phyloP scores from a whole-genome alignment of 2,329 filamentous ascomycete species.

The Ustilaginoidea virens region DNA sequence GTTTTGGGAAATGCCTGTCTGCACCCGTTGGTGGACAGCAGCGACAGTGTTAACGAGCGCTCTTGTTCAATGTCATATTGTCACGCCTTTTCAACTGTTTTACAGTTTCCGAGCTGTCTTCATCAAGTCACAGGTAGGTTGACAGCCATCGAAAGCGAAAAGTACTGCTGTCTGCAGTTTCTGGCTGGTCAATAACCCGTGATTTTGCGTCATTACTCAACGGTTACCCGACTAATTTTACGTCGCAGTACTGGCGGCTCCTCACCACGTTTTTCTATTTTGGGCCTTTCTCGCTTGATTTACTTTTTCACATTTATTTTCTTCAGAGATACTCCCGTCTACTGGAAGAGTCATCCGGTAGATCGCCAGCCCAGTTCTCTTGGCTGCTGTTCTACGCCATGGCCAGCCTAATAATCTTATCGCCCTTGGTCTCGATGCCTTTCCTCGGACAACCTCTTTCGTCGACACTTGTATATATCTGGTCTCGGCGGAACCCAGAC shows the following conservation, averaged over 20 bases:
- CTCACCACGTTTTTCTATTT: conserved; percentile 96
- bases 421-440: conserved; percentile 77
- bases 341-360: conserved; percentile 85
- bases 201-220: no score
- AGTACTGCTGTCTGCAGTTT: no score
- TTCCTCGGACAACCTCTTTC: conserved; percentile 91
- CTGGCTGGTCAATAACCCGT: no score
- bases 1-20: conserved; percentile 98
- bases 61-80: conserved; percentile 81
- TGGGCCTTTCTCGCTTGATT: conserved; percentile 81
- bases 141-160: not conserved
- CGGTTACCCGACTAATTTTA: conserved; percentile 5
- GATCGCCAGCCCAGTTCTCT: conserved; percentile 83
- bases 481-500: conserved; percentile 88
- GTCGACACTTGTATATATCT: conserved; percentile 92
- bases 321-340: conserved; percentile 90
- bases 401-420: conserved; percentile 62
- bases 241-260: conserved; percentile 78
- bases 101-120: conserved; percentile 92
- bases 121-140: conserved; percentile 71
- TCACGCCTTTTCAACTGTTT: conserved; percentile 90
- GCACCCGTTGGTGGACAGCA: conserved; percentile 93
- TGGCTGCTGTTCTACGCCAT: conserved; percentile 86
- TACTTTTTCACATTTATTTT: conserved; percentile 97
- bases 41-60: conserved; percentile 78